Evolutionary conservation across 2,329 filamentous ascomycete species (phyloP).

Genomic region (Myrmaecium sp.): DNA sequence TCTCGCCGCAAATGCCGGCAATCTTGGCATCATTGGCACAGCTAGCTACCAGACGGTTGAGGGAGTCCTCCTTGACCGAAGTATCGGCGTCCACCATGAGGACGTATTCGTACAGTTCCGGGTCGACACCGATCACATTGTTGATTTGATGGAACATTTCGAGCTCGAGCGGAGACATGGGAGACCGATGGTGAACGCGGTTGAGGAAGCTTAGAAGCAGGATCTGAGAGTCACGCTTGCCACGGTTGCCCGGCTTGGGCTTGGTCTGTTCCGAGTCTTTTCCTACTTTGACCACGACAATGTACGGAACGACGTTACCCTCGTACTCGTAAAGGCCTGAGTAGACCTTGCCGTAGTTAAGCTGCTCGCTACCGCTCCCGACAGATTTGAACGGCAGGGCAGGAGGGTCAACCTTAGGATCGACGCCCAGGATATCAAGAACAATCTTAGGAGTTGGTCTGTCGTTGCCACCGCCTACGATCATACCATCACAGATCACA

Average conservation of each 20-base stretch:
- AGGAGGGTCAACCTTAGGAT: constrained; percentile 89
- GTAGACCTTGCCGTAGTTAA: constrained; percentile 98
- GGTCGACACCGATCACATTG: constrained; percentile 96
- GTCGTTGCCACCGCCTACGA: constrained; percentile 91
- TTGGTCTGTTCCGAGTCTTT: constrained; percentile 89
- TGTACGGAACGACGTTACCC: constrained; percentile 90
- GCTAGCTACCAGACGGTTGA: constrained; percentile 81
- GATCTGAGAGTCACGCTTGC: constrained; percentile 96
- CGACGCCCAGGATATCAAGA: constrained; percentile 88
- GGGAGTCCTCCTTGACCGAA: constrained; percentile 74
- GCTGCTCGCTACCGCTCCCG: constrained; percentile 72
- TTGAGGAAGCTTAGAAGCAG: constrained; percentile 95
- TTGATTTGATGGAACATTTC: constrained; percentile 99
- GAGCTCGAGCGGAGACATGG: constrained; percentile 90
- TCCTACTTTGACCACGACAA: constrained; percentile 92
- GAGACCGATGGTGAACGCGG: constrained; percentile 80
- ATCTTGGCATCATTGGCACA: constrained; percentile 93
- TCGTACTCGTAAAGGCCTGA: constrained; percentile 95
- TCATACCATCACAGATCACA: constrained; percentile 93
- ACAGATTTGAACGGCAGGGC: constrained; percentile 89
- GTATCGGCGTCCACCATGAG: constrained; percentile 98
- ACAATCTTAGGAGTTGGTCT: constrained; percentile 95
- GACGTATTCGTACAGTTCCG: constrained; percentile 91
- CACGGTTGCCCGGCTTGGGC: constrained; percentile 89
- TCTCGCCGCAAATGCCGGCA: constrained; percentile 94